These are phyloP conservation scores for Diddensiella caesifluorescens DNA, from an alignment of 805 yeast genomes.

Conservation along the genomic window DNA sequence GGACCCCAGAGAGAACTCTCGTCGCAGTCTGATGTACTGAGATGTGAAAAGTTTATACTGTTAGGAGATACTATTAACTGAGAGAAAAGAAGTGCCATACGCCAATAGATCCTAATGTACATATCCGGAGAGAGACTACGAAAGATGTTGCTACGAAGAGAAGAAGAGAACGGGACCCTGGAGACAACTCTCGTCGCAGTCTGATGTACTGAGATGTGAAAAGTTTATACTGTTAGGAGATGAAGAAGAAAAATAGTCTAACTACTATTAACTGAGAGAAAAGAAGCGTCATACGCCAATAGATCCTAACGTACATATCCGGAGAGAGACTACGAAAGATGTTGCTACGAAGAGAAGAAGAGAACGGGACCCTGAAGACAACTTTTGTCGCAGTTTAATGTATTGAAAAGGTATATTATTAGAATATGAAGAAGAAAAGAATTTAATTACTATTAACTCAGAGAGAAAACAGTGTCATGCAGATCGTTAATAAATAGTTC, in stretches of 20 bases:
- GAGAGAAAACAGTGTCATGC: background rate
- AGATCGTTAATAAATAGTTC: constrained; percentile 14
- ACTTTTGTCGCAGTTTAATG: background rate
- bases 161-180: constrained; percentile 9
- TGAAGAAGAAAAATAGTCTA: too few relatives aligned
- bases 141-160: constrained; percentile 1
- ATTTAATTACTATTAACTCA: too few relatives aligned
- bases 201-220: constrained; percentile 3
- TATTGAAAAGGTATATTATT: background rate
- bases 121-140: constrained; percentile 2
- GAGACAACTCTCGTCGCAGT: constrained; percentile 5
- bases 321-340: background rate
- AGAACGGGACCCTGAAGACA: constrained; percentile 9
- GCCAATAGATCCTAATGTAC: background rate
- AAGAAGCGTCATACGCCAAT: too few relatives aligned
- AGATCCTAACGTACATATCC: constrained; percentile 1
- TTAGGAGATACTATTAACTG: constrained; percentile 7
- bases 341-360: constrained; percentile 6
- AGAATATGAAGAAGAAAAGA: background rate
- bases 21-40: background rate
- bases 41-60: constrained; percentile 4
- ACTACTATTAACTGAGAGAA: constrained; percentile 4
- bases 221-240: constrained; percentile 6
- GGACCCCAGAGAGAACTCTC: constrained; percentile 8
- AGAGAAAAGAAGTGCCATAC: too few relatives aligned